Percentiles rank a stretch among this genome's conserved stretches.
Conservation (phyloP, 2,329 filamentous ascomycete species). For the Pseudohalonectria lignicola region DNA sequence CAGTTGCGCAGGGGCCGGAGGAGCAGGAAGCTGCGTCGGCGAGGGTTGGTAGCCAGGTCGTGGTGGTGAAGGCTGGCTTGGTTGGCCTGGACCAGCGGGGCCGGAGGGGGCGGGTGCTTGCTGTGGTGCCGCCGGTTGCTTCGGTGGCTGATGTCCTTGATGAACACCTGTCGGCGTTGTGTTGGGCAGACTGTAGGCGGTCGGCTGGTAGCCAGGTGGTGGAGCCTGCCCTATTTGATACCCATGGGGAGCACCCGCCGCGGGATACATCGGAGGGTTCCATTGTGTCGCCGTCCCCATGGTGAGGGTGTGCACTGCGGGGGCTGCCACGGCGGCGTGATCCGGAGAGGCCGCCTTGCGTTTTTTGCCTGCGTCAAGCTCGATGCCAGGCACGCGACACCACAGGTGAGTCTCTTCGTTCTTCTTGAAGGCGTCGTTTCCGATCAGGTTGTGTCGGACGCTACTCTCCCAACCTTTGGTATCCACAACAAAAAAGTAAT, state of each 20-base stretch:
- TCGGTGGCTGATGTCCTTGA: no score
- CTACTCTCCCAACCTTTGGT: constrained; percentile 58
- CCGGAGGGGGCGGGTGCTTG: constrained; percentile 10
- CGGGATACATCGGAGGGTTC: constrained; percentile 8
- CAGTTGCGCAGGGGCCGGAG: constrained; percentile 13
- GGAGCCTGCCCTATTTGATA: constrained; percentile 10
- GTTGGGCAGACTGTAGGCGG: constrained; percentile 6
- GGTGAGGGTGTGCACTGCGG: no score
- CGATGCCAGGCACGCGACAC: constrained; percentile 45
- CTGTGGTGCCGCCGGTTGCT: constrained; percentile 8
- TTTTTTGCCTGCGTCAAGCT: constrained; percentile 51
- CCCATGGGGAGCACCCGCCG: constrained; percentile 6
- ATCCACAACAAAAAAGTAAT: constrained; percentile 48
- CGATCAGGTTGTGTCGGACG: constrained; percentile 52
- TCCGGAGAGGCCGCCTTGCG: constrained; percentile 42
- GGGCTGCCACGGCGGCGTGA: no score
- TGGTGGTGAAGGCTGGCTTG: constrained; percentile 5
- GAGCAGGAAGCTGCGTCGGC: constrained; percentile 4
- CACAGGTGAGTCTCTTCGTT: constrained; percentile 44
- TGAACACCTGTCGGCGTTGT: no score
- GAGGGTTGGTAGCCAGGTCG: constrained; percentile 9
- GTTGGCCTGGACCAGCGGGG: no score
- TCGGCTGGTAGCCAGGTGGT: constrained; percentile 7
- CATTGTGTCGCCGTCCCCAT: constrained; percentile 19
- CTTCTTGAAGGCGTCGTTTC: constrained; percentile 50